Conservation (phyloP, 1,139 yeast species). For the Hansenula lynferdii region DNA sequence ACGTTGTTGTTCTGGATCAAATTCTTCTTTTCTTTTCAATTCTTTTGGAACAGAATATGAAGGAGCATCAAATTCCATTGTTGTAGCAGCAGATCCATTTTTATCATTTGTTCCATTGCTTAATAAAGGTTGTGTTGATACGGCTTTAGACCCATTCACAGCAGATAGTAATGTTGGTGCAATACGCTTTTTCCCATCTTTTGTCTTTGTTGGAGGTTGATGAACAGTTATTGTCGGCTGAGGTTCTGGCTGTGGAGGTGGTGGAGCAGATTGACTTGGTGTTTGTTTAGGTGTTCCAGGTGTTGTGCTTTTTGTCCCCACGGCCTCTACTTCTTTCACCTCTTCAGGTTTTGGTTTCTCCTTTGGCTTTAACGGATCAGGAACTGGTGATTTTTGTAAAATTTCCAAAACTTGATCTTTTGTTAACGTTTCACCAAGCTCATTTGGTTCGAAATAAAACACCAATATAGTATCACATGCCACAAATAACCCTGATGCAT, state of each 20-base stretch:
- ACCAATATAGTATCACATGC: conserved; percentile 46
- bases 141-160: conserved; percentile 10
- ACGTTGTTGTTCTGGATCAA: conserved; percentile 21
- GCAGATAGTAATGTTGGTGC: conserved; percentile 52
- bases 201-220: conserved; percentile 48
- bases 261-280: not conserved
- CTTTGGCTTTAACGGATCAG: conserved; percentile 22
- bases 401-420: conserved; percentile 19
- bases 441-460: conserved; percentile 46
- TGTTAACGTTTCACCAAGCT: conserved; percentile 42
- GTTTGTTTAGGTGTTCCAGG: not conserved
- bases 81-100: conserved; percentile 33
- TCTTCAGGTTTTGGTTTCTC: conserved; percentile 4
- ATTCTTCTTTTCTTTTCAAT: conserved; percentile 33
- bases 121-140: too few species aligned
- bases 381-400: conserved; percentile 16
- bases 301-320: not conserved
- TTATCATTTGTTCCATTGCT: conserved; percentile 10
- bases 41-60: conserved; percentile 48
- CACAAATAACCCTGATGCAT: conserved; percentile 46
- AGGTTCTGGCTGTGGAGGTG: conserved; percentile 3
- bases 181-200: conserved; percentile 74
- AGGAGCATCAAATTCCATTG: conserved; percentile 59
- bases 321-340: conserved; percentile 3
- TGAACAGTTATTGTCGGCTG: conserved; percentile 24